These are phyloP conservation scores for Pisolithus marmoratus DNA, from an alignment of 768 basidiomycete genomes.

Conservation along the genomic window DNA sequence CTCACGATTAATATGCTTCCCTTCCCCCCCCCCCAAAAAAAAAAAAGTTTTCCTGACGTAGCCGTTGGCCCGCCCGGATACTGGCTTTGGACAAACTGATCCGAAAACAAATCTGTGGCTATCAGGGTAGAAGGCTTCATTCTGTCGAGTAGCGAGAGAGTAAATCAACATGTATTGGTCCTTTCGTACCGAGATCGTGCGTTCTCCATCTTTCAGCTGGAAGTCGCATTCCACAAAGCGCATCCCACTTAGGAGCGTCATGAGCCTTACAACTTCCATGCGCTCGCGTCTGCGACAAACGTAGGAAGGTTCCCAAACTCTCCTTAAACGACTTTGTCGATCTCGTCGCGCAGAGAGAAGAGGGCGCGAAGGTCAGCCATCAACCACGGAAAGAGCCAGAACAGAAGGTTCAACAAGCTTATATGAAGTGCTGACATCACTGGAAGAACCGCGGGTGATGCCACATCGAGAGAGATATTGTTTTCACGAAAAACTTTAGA, in stretches of 20 bases:
- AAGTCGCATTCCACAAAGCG: constrained; percentile 14
- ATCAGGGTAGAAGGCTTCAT: constrained; percentile 6
- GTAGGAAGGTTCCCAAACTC: constrained; percentile 7
- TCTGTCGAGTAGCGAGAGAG: constrained; percentile 18
- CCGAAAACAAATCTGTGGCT: constrained; percentile 12
- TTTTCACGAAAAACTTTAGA: constrained; percentile 14
- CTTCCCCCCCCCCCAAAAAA: constrained; percentile 15
- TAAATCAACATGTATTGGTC: constrained; percentile 16
- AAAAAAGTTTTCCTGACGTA: constrained; percentile 10
- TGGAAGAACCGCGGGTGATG: constrained; percentile 12
- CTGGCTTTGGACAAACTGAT: constrained; percentile 14
- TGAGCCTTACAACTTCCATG: constrained; percentile 14
- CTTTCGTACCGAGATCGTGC: constrained; percentile 11
- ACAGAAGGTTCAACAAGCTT: constrained; percentile 14
- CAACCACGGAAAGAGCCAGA: constrained; percentile 24
- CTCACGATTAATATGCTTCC: constrained; percentile 16
- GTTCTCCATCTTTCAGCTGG: constrained; percentile 6
- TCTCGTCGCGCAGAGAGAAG: constrained; percentile 40
- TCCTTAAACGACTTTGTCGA: constrained; percentile 29
- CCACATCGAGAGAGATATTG: constrained; percentile 11
- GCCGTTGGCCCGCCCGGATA: constrained; percentile 11
- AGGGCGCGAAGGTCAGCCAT: constrained; percentile 39
- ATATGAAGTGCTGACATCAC: constrained; percentile 18
- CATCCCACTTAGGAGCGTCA: constrained; percentile 9
- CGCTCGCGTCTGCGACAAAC: constrained; percentile 6